These are phyloP conservation scores for Aspergillus quadrilineatus DNA, from an alignment of 2,329 filamentous ascomycete species.

Conservation along the genomic window DNA sequence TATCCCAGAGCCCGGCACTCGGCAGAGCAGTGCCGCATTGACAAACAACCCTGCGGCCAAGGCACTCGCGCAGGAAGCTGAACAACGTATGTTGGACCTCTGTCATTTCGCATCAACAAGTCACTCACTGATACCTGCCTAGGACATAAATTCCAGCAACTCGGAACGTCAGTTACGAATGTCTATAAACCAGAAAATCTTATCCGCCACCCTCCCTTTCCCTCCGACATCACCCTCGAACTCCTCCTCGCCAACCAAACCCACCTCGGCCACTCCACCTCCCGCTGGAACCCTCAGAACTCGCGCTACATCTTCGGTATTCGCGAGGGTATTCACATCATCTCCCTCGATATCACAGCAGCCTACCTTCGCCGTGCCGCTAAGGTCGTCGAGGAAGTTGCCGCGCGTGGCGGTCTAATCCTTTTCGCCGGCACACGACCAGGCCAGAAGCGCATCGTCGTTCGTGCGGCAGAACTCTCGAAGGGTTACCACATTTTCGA, in stretches of 20 bases:
- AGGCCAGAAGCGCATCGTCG: constrained; percentile 77
- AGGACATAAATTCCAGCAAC: constrained; percentile 34
- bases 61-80: constrained; percentile 18
- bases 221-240: constrained; percentile 83
- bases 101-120: neutral
- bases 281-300: constrained; percentile 92
- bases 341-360: constrained; percentile 84
- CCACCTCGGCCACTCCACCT: constrained; percentile 87
- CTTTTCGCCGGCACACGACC: constrained; percentile 86
- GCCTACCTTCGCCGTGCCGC: constrained; percentile 88
- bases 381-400: constrained; percentile 85
- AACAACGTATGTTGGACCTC: constrained; percentile 25
- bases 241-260: constrained; percentile 82
- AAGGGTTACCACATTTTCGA: constrained; percentile 85
- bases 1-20: constrained; percentile 7
- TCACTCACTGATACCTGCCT: neutral
- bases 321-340: constrained; percentile 85
- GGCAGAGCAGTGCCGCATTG: neutral
- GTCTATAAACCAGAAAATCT: constrained; percentile 36
- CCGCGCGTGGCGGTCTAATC: constrained; percentile 77
- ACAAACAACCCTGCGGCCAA: neutral
- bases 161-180: constrained; percentile 31
- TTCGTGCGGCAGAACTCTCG: constrained; percentile 74
- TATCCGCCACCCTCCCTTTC: constrained; percentile 68
- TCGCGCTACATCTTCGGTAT: constrained; percentile 92